Evolutionary conservation across 495 filamentous ascomycete species (phyloP).

Genomic region (Penicillium flavigenum): DNA sequence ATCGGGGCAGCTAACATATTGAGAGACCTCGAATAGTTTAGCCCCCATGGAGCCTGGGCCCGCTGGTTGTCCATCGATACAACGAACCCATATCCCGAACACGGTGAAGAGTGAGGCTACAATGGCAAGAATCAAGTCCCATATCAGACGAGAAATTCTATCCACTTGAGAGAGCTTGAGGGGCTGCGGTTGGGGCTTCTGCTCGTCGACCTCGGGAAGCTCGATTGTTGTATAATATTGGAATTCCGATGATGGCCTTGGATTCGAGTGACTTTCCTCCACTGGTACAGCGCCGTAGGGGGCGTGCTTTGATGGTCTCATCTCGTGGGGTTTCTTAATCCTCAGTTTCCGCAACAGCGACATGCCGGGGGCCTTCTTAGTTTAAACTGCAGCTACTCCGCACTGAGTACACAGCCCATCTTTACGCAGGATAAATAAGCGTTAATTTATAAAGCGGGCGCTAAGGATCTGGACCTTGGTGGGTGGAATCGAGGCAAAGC

Average conservation of each 20-base stretch:
- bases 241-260: not conserved
- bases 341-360: not conserved
- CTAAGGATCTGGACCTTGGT: not conserved
- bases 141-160: not conserved
- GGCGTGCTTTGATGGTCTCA: not conserved
- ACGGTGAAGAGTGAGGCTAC: not conserved
- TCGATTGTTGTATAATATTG: not conserved
- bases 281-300: not conserved
- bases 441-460: not conserved
- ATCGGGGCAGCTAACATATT: slow-evolving; percentile 4
- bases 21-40: not conserved
- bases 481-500: not conserved
- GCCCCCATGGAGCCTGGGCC: not conserved
- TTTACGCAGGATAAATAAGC: not conserved
- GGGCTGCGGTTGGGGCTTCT: not conserved
- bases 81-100: slow-evolving; percentile 2
- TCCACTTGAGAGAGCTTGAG: not conserved
- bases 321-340: not conserved
- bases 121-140: not conserved
- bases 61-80: not conserved
- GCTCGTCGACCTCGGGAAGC: not conserved
- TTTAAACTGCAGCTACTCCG: not conserved
- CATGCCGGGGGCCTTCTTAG: not conserved
- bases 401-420: not conserved
- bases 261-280: not conserved